Base-by-base conservation (phyloP, 2,329 filamentous ascomycete species). In the Colletotrichum sp. region DNA sequence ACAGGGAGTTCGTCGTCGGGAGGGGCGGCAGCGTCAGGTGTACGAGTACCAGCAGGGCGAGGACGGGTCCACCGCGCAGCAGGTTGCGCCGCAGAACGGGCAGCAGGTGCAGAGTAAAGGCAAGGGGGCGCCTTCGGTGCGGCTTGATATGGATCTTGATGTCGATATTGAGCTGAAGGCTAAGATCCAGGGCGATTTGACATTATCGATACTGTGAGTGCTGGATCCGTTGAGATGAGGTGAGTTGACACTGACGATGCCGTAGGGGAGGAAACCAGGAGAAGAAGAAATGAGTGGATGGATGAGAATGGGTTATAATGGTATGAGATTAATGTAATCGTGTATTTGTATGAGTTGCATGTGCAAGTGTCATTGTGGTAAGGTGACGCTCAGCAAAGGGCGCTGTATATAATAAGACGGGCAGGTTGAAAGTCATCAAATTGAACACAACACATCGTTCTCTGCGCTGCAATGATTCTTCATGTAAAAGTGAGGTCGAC, bases 101-200 rank as follows among this genome's bases (percentile, higher is more conserved):
- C 44, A 55, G 36, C 70, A 52, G 10, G 49, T 74, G 28, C 64
- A 69, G 28, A 26, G 21, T 6, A 69, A 34, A 7, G 30, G 70
- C 64, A 76, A 65, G 4, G 76, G 60, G 13, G 76, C 68, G 3
- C 76, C 76, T 8, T 72, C 76, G 2, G 65, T 77, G 10, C 21
- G 66, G n/a, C 65, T 77, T 4, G 76, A 77, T 8, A 76, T 77
- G 76, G 24, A 77, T 6, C 68, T 77, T 16, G 76, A 77, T 21
- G 36, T 77, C 5, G 73, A 77, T 7, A 52, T 77, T 26, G 73
- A 77, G 44, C 13, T 77, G 52, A 77, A 77, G 18, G 76, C 76
- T 3, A 77, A 76, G 73, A 70, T 77, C 2, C 60, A 70, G 16
- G 76, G 76, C 15, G 73, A 76, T 6, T 9, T 77, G 16, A 44